Conservation (phyloP, 2,329 filamentous ascomycete species). For the Monosporascus sp. region DNA sequence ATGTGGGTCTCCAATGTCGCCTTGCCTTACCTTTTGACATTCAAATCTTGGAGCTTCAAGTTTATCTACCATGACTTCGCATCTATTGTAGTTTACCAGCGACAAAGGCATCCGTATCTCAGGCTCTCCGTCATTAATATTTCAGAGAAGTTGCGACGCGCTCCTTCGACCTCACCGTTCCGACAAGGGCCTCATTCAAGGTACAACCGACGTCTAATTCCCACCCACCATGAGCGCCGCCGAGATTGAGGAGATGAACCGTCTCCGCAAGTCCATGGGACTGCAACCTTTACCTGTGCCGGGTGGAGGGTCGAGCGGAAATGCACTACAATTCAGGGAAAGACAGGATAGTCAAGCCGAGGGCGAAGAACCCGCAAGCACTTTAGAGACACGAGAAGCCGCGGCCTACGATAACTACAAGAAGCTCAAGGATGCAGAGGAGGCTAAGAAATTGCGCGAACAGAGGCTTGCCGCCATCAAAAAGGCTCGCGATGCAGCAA, state of each 20-base stretch:
- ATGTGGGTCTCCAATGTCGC: too few relatives aligned
- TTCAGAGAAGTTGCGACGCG: too few relatives aligned
- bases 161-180: background rate
- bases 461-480: conserved; percentile 78
- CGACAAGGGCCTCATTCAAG: background rate
- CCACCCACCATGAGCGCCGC: conserved; percentile 53
- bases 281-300: conserved; percentile 86
- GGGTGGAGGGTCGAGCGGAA: conserved; percentile 61
- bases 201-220: background rate
- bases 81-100: too few relatives aligned
- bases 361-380: conserved; percentile 63
- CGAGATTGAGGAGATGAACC: conserved; percentile 89
- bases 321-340: conserved; percentile 33
- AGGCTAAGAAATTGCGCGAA: conserved; percentile 71
- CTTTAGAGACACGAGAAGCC: conserved; percentile 74
- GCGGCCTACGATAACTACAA: conserved; percentile 69
- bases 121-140: too few relatives aligned
- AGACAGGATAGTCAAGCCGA: conserved; percentile 31
- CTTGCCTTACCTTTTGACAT: too few relatives aligned
- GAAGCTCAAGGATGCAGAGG: conserved; percentile 62
- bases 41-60: too few relatives aligned
- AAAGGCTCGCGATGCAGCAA: conserved; percentile 78
- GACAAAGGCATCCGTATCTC: too few relatives aligned
- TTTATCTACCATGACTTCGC: too few relatives aligned
- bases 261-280: conserved; percentile 81